phyloP scores from a whole-genome alignment of 768 basidiomycete genomes.

The Mycena alexandri region DNA sequence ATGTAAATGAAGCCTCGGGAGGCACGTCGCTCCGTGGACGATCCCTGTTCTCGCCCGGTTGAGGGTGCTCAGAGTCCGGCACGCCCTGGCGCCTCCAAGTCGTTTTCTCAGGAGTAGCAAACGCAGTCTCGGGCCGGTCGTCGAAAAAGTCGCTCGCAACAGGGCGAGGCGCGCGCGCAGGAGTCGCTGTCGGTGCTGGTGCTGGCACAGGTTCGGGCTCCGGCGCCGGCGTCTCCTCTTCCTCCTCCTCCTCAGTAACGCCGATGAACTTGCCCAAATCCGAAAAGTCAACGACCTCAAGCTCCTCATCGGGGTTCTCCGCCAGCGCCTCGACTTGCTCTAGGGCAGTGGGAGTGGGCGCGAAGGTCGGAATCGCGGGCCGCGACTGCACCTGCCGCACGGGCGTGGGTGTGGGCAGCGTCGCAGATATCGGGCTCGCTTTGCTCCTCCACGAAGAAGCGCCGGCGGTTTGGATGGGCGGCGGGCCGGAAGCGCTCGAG shows the following conservation, averaged over 20 bases:
- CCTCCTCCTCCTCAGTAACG: slow-evolving; percentile 42
- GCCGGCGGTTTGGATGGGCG: slow-evolving; percentile 54
- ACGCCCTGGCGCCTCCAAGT: slow-evolving; percentile 58
- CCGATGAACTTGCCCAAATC: slow-evolving; percentile 81
- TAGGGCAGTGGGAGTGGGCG: slow-evolving; percentile 51
- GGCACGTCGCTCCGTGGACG: slow-evolving; percentile 25
- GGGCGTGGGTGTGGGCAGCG: slow-evolving; percentile 41
- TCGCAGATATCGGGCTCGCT: slow-evolving; percentile 48
- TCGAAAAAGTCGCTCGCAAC: slow-evolving; percentile 83
- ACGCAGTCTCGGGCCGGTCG: slow-evolving; percentile 45
- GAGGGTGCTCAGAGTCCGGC: slow-evolving; percentile 32
- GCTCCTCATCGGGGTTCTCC: slow-evolving; percentile 65
- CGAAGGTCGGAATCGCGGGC: slow-evolving; percentile 35
- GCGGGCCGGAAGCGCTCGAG: slow-evolving; percentile 39
- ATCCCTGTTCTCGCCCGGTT: slow-evolving; percentile 23
- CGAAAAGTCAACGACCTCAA: slow-evolving; percentile 86
- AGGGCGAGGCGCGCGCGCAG: slow-evolving; percentile 55
- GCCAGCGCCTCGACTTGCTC: slow-evolving; percentile 62
- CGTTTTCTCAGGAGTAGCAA: slow-evolving; percentile 43
- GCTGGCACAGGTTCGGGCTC: background rate
- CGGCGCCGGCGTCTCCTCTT: slow-evolving; percentile 38
- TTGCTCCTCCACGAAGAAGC: slow-evolving; percentile 74
- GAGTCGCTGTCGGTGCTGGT: slow-evolving; percentile 39
- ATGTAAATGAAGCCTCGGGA: slow-evolving; percentile 25
- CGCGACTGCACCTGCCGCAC: slow-evolving; percentile 45